phyloP scores from a whole-genome alignment of 306 rosid species.

The Ammopiptanthus mongolicus region DNA sequence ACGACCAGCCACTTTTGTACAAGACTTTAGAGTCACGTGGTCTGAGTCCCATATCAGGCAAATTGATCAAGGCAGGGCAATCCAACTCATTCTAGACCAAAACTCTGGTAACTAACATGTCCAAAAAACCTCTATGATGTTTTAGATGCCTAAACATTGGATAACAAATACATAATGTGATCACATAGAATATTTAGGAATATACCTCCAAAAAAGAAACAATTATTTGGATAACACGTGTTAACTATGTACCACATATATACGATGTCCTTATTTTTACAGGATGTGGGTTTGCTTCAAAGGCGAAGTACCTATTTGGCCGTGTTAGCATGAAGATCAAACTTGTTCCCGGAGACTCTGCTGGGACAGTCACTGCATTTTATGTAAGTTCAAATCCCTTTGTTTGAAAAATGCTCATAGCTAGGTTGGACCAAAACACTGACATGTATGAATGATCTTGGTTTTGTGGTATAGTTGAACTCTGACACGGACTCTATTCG shows the following conservation, averaged over 20 bases:
- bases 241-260: neutral
- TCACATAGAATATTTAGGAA: neutral
- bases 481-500: slow-evolving; percentile 60
- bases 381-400: slow-evolving; percentile 40
- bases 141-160: neutral
- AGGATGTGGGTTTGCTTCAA: slow-evolving; percentile 94
- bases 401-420: neutral
- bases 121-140: neutral
- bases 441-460: neutral
- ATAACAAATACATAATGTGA: neutral
- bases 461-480: slow-evolving; percentile 48
- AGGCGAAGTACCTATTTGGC: slow-evolving; percentile 65
- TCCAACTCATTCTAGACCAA: slow-evolving; percentile 81
- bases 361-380: slow-evolving; percentile 95
- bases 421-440: neutral
- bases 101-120: slow-evolving; percentile 56
- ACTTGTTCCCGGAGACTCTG: slow-evolving; percentile 85
- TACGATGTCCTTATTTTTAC: neutral
- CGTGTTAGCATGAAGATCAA: slow-evolving; percentile 97
- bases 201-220: neutral
- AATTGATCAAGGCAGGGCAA: slow-evolving; percentile 69
- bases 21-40: slow-evolving; percentile 75
- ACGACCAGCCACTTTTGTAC: slow-evolving; percentile 65
- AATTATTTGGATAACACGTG: neutral
- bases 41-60: slow-evolving; percentile 64